phyloP scores from a whole-genome alignment of 2,329 filamentous ascomycete genomes.

The Diaporthe aspalathi region DNA sequence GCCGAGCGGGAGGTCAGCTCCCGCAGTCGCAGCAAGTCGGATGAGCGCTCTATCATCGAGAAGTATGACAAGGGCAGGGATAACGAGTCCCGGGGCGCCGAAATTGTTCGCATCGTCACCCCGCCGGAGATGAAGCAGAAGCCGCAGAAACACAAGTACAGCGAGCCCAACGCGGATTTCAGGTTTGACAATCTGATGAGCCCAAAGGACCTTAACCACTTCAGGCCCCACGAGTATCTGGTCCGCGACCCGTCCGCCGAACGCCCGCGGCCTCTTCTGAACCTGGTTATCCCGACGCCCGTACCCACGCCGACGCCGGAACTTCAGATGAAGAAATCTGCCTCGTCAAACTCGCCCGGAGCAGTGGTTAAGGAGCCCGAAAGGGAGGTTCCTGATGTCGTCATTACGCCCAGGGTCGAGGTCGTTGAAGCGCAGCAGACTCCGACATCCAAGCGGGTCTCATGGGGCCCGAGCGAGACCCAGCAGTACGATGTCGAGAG shows the following conservation, averaged over 20 bases:
- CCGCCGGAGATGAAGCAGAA: conserved; percentile 63
- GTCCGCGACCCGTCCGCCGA: conserved; percentile 64
- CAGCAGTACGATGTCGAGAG: conserved; percentile 73
- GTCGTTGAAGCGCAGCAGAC: conserved; percentile 56
- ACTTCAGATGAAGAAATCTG: conserved; percentile 48
- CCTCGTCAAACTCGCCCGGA: conserved; percentile 39
- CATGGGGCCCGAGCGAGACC: conserved; percentile 73
- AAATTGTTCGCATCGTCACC: conserved; percentile 61
- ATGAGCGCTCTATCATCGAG: conserved; percentile 64
- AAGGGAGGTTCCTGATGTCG: conserved; percentile 46
- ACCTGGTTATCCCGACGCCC: conserved; percentile 71
- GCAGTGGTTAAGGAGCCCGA: conserved; percentile 38
- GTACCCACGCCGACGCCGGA: conserved; percentile 61
- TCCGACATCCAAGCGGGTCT: conserved; percentile 63
- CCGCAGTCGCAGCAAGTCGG: conserved; percentile 62
- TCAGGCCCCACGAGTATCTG: conserved; percentile 44
- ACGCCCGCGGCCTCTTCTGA: conserved; percentile 68
- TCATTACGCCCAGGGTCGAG: conserved; percentile 56
- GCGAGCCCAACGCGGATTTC: conserved; percentile 72
- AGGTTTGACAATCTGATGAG: conserved; percentile 69
- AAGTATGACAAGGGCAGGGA: conserved; percentile 60
- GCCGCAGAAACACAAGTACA: conserved; percentile 61
- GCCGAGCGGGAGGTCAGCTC: conserved; percentile 65
- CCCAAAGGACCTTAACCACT: conserved; percentile 60
- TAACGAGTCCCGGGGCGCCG: conserved; percentile 44